Conservation (phyloP, 441 rosid species). For the Bocquillonia castaneifolia region DNA sequence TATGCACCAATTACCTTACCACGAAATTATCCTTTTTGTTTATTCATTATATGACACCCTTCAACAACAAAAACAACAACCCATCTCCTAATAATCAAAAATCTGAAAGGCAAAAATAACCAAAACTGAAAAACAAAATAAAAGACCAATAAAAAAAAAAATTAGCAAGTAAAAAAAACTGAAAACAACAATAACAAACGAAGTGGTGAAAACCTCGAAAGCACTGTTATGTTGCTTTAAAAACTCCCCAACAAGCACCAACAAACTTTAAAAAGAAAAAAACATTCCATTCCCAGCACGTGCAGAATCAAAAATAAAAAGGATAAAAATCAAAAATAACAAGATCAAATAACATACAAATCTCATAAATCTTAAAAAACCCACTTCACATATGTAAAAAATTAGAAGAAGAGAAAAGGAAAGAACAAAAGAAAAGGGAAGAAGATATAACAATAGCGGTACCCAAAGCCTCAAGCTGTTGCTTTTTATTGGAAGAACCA, state of each 20-base stretch:
- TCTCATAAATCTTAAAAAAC: background rate
- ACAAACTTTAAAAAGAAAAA: background rate
- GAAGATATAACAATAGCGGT: slow-evolving; percentile 9
- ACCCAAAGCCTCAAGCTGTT: slow-evolving; percentile 45
- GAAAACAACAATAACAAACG: background rate
- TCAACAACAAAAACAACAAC: slow-evolving; percentile 16
- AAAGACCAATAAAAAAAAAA: background rate
- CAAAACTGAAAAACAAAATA: too few relatives aligned
- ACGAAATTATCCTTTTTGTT: background rate
- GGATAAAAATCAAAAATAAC: slow-evolving; percentile 6
- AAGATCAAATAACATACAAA: background rate
- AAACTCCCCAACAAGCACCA: slow-evolving; percentile 9
- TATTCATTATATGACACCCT: background rate
- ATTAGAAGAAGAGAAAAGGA: too few relatives aligned
- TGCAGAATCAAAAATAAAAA: slow-evolving; percentile 13
- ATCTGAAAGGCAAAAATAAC: background rate
- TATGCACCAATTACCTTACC: background rate
- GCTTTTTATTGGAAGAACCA: slow-evolving; percentile 67
- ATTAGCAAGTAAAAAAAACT: background rate
- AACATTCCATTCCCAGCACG: slow-evolving; percentile 24
- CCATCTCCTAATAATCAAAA: slow-evolving; percentile 19
- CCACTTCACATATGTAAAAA: too few relatives aligned
- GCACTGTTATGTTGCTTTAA: slow-evolving; percentile 2
- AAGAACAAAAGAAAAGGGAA: too few relatives aligned
- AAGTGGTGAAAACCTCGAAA: slow-evolving; percentile 9